Percentiles rank a stretch among this genome's conserved stretches.
Conservation (phyloP, 768 basidiomycete genomes). For the Tremella fuciformis region DNA sequence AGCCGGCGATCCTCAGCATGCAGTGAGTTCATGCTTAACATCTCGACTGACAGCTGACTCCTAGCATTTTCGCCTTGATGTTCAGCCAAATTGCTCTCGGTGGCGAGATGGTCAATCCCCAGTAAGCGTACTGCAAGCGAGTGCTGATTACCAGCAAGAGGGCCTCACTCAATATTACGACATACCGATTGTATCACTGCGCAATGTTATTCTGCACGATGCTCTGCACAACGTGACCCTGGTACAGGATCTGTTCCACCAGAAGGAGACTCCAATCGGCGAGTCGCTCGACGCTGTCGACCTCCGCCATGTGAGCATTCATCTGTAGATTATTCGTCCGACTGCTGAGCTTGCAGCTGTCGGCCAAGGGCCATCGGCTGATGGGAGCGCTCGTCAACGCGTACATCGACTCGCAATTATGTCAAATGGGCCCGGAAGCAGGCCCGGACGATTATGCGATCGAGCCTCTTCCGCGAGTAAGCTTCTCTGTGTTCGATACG, state of each 20-base stretch:
- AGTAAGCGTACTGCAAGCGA: not conserved
- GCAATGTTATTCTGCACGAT: slow-evolving; percentile 43
- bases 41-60: not conserved
- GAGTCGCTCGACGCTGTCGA: slow-evolving; percentile 29
- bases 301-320: slow-evolving; percentile 45
- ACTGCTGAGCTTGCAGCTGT: slow-evolving; percentile 15
- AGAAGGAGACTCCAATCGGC: slow-evolving; percentile 18
- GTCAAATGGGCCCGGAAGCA: slow-evolving; percentile 34
- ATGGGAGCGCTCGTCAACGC: slow-evolving; percentile 29
- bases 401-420: slow-evolving; percentile 35
- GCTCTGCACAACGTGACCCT: slow-evolving; percentile 26
- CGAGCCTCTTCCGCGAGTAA: slow-evolving; percentile 30
- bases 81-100: slow-evolving; percentile 16
- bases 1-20: slow-evolving; percentile 44
- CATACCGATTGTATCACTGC: slow-evolving; percentile 41
- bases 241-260: slow-evolving; percentile 27
- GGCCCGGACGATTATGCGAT: slow-evolving; percentile 12
- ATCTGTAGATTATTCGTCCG: not conserved
- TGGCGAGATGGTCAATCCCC: slow-evolving; percentile 18
- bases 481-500: not conserved
- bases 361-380: slow-evolving; percentile 26
- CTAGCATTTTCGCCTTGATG: slow-evolving; percentile 20
- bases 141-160: slow-evolving; percentile 27
- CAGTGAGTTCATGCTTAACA: slow-evolving; percentile 32
- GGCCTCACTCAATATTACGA: slow-evolving; percentile 50